Percentiles rank a stretch among this genome's conserved stretches.
These are phyloP conservation scores for Selaginella moellendorffii DNA, from an alignment of 75 land plant genomes.

Conservation along the genomic window DNA sequence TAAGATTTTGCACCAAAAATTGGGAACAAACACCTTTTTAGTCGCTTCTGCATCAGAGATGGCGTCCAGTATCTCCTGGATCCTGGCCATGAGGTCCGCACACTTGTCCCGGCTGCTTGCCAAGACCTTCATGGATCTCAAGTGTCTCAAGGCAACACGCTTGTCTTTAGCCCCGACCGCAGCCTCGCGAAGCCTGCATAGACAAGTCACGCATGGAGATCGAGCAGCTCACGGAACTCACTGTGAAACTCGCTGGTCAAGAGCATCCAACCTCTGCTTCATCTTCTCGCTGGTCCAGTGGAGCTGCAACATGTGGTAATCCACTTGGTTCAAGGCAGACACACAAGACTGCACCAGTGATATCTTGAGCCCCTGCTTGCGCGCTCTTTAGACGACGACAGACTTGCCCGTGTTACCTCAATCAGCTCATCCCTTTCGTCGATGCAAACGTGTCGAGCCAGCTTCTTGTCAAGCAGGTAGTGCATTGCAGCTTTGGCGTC, in stretches of 20 bases:
- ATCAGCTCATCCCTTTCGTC: constrained; percentile 28
- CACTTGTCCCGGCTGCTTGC: constrained; percentile 37
- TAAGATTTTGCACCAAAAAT: background rate
- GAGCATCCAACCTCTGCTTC: constrained; percentile 42
- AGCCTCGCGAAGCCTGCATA: constrained; percentile 34
- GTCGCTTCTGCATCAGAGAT: constrained; percentile 71
- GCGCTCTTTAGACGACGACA: background rate
- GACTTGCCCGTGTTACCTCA: constrained; percentile 30
- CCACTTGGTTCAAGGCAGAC: constrained; percentile 29
- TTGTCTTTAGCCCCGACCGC: constrained; percentile 46
- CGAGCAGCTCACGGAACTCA: constrained; percentile 1
- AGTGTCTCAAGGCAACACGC: constrained; percentile 34
- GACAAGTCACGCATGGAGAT: constrained; percentile 26
- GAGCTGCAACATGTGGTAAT: constrained; percentile 47
- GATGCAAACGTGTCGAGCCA: constrained; percentile 29
- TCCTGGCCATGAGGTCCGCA: constrained; percentile 38
- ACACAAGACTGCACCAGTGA: constrained; percentile 36
- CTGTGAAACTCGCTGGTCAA: constrained; percentile 26
- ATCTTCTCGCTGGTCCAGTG: constrained; percentile 66
- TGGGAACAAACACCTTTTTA: constrained; percentile 35
- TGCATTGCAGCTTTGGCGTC: constrained; percentile 45
- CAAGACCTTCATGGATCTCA: constrained; percentile 19
- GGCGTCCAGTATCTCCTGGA: constrained; percentile 47
- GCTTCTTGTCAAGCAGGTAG: constrained; percentile 25
- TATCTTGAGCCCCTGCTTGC: constrained; percentile 60